Conservation (phyloP, 371 early-diverging fungal genomes). For the Syncephalastrum contaminatum region DNA sequence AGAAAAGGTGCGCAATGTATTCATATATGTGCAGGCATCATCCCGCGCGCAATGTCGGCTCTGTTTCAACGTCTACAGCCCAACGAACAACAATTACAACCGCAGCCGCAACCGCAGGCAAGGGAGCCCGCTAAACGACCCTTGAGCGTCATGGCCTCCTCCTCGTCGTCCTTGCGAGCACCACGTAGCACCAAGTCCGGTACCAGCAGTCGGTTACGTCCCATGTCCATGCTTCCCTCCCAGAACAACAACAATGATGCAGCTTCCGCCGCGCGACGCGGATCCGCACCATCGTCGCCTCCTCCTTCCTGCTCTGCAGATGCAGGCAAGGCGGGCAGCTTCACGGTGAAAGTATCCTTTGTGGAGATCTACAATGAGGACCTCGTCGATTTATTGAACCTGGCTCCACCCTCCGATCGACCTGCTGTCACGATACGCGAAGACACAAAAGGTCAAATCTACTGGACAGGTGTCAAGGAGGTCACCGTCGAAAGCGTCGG, state of each 20-base stretch:
- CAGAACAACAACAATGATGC: constrained; percentile 2
- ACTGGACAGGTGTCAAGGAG: constrained; percentile 91
- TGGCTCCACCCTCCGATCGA: constrained; percentile 50
- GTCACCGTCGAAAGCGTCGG: constrained; percentile 70
- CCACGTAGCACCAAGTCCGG: constrained; percentile 23
- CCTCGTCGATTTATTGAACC: constrained; percentile 80
- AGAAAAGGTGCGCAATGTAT: not conserved
- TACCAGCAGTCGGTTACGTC: constrained; percentile 21
- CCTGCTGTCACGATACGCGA: constrained; percentile 85
- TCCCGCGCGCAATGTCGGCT: constrained; percentile 83
- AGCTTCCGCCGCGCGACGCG: constrained; percentile 13
- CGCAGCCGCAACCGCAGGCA: no score
- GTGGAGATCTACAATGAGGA: constrained; percentile 99
- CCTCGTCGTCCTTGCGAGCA: constrained; percentile 13
- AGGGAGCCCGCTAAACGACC: constrained; percentile 7
- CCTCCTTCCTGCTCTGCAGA: constrained; percentile 5
- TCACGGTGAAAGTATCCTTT: constrained; percentile 65
- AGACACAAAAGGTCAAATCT: constrained; percentile 88
- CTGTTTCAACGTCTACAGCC: constrained; percentile 59
- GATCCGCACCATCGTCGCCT: constrained; percentile 14
- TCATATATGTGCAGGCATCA: constrained; percentile 63
- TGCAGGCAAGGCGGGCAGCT: constrained; percentile 28
- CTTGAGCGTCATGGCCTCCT: constrained; percentile 2
- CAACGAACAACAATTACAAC: not conserved
- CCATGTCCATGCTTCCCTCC: constrained; percentile 30